These are phyloP conservation scores for Colletotrichum chlorophyti DNA, from an alignment of 2,329 filamentous ascomycete species.

Conservation along the genomic window DNA sequence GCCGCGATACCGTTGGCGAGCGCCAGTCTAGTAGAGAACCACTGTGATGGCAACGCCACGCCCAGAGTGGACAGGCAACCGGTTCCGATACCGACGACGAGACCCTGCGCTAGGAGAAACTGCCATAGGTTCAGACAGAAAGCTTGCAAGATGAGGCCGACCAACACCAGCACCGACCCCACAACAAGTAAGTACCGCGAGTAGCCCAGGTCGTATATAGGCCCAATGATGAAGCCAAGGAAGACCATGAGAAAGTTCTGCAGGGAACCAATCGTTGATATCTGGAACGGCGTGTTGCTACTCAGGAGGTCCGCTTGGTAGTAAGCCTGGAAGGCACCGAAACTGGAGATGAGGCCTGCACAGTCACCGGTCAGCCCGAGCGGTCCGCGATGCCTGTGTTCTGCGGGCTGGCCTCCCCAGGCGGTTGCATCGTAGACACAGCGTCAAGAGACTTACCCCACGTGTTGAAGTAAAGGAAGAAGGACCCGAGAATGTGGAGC, in stretches of 20 bases:
- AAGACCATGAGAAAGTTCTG: constrained; percentile 54
- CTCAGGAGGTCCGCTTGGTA: constrained; percentile 44
- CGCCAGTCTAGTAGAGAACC: constrained; percentile 37
- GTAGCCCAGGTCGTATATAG: constrained; percentile 55
- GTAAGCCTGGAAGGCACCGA: constrained; percentile 62
- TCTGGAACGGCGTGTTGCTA: constrained; percentile 28
- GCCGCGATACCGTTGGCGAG: constrained; percentile 42
- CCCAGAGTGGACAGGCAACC: constrained; percentile 48
- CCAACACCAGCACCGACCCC: constrained; percentile 49
- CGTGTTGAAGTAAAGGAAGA: constrained; percentile 57
- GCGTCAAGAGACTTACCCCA: constrained; percentile 10
- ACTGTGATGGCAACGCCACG: constrained; percentile 40
- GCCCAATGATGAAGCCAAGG: constrained; percentile 50
- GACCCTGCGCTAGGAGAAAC: constrained; percentile 48
- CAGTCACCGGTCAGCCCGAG: no score
- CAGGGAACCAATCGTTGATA: constrained; percentile 54
- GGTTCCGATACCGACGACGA: constrained; percentile 52
- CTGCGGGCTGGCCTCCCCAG: no score
- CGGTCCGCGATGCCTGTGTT: no score
- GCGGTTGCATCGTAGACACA: background rate
- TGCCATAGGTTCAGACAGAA: constrained; percentile 19
- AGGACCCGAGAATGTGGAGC: constrained; percentile 53
- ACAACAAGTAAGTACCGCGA: constrained; percentile 46
- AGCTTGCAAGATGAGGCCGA: constrained; percentile 45
- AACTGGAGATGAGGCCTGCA: constrained; percentile 48